Conservation (phyloP, 495 filamentous ascomycete genomes). For the Parachaetomium inaequale region DNA sequence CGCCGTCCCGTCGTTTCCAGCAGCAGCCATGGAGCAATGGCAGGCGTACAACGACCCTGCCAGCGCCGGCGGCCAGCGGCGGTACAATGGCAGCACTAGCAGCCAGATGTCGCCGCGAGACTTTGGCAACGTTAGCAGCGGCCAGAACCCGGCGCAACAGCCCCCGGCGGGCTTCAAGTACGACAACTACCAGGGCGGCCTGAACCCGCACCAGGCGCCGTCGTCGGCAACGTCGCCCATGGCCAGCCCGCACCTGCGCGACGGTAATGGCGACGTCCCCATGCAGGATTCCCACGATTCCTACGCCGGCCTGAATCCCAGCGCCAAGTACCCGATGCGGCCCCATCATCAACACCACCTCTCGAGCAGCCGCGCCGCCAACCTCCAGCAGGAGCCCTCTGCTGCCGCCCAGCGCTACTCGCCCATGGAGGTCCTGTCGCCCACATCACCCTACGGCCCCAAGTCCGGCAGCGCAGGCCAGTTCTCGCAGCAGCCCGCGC, state of each 20-base stretch:
- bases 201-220: conserved; percentile 52
- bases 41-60: conserved; percentile 48
- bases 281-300: conserved; percentile 88
- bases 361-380: conserved; percentile 43
- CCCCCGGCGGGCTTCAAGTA: conserved; percentile 67
- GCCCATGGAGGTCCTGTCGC: conserved; percentile 78
- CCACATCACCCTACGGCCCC: conserved; percentile 49
- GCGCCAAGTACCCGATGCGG: conserved; percentile 68
- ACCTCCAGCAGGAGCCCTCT: conserved; percentile 68
- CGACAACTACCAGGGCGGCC: conserved; percentile 63
- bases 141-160: conserved; percentile 41
- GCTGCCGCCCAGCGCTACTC: conserved; percentile 88
- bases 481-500: conserved; percentile 39
- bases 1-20: conserved; percentile 3
- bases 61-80: conserved; percentile 43
- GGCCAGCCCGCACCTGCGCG: conserved; percentile 62
- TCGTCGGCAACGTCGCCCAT: conserved; percentile 62
- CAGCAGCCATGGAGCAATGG: conserved; percentile 56
- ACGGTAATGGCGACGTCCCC: conserved; percentile 75
- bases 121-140: conserved; percentile 33
- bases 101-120: conserved; percentile 46
- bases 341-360: conserved; percentile 61
- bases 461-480: conserved; percentile 41
- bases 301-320: conserved; percentile 60
- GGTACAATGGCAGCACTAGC: conserved; percentile 47